Evolutionary conservation across 768 basidiomycete genomes (phyloP), one percentile per base, ranked within the genome.

Genomic region (Vishniacozyma victoriae): DNA sequence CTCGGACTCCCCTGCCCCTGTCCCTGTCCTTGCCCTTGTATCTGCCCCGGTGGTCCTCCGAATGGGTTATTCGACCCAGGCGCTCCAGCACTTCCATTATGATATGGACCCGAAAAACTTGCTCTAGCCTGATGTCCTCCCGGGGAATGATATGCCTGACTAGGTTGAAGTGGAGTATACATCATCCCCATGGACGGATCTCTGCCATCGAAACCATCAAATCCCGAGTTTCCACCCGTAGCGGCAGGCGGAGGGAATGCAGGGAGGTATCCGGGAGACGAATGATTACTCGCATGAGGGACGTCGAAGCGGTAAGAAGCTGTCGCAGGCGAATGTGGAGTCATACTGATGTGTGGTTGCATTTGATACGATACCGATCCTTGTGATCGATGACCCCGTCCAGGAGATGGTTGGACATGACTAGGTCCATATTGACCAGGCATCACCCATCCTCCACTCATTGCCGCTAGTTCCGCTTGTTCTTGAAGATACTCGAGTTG

Each of bases 401-500:
- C 40, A 39, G 27, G 54, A 55, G 4, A 40, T 18, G n/a, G 51
- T 41, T 7, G 45, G 18, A 19, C 57, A 44, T 26, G 12, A 14
- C 9, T 13, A 9, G 15, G 13, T 5, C 27, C 27, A 50, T 52
- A 60, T 33, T 55, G 52, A 7, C 60, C 60, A 22, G 60, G 64
- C 42, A 66, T 50, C 57, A 59, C 55, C 64, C 58, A 61, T 12
- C 41, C 48, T 35, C 62, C 59, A 3, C 49, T 52, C 54, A 66
- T 61, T 3, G 69, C 64, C 9, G 58, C 52, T 36, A 64, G 44
- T 39, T 73, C 87, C 1, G 89, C 92, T 67, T 96, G 92, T 69
- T 95, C 90, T 57, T 93, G 88, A 41, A 97, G 73, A 66, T 80
- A 87, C 68, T 93, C 91, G 26, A 97, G 77, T 63, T 91, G 89